A percentile compares a stretch with the other conserved stretches of the same genome.
Evolutionary conservation across 2,329 filamentous ascomycete species (phyloP).

Genomic region (Zymoseptoria tritici): DNA sequence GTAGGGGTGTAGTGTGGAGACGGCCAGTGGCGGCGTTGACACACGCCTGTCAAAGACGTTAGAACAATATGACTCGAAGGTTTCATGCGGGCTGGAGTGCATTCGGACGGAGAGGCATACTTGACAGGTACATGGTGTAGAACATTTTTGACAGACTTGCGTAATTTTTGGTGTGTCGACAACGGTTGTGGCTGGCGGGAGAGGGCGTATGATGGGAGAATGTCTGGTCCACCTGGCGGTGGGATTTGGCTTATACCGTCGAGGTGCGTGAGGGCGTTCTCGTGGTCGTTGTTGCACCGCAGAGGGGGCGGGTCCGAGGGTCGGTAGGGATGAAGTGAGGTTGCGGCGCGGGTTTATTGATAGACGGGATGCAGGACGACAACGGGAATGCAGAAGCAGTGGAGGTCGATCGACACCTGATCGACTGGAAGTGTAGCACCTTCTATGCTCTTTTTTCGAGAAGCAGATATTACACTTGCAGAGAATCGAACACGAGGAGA

Average conservation of each 20-base stretch:
- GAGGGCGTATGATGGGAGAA: not conserved
- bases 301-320: constrained; percentile 10
- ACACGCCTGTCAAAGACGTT: constrained; percentile 59
- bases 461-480: not conserved
- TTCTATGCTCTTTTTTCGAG: not conserved
- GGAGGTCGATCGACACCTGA: not conserved
- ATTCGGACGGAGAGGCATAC: constrained; percentile 32
- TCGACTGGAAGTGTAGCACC: not conserved
- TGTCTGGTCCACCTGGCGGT: constrained; percentile 2
- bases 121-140: constrained; percentile 50
- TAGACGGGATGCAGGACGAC: not conserved
- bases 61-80: not conserved
- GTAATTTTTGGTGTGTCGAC: not conserved
- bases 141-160: constrained; percentile 26
- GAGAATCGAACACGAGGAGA: not conserved
- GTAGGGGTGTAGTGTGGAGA: constrained; percentile 84
- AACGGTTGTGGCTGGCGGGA: not conserved
- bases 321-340: constrained; percentile 2
- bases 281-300: constrained; percentile 22
- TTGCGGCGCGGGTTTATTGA: not conserved
- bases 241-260: constrained; percentile 22
- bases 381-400: not conserved
- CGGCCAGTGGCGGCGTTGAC: constrained; percentile 87
- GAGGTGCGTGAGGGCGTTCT: constrained; percentile 8
- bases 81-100: not conserved